Conservation (phyloP, 2,329 filamentous ascomycete genomes). For the Aspergillus tamarii region DNA sequence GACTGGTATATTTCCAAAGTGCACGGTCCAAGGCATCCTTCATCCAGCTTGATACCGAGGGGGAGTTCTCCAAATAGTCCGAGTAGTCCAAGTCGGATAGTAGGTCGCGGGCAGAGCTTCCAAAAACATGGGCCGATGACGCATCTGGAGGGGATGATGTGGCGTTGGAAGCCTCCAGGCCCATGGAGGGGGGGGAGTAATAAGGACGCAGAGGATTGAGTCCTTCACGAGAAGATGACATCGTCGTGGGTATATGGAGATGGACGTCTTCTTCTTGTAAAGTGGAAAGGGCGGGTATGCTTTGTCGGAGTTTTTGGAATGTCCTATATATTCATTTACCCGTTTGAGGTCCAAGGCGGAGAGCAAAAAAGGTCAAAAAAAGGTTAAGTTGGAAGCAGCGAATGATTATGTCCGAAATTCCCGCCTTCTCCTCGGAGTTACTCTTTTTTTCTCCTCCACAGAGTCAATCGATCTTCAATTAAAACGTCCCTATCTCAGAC, state of each 20-base stretch:
- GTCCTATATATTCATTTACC: not conserved
- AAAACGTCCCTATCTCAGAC: slow-evolving; percentile 5
- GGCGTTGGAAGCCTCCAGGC: slow-evolving; percentile 53
- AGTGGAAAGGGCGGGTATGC: not conserved
- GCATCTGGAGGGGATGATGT: slow-evolving; percentile 39
- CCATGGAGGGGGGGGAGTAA: slow-evolving; percentile 68
- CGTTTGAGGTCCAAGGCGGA: not conserved
- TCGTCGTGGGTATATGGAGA: slow-evolving; percentile 24
- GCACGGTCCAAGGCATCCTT: slow-evolving; percentile 81
- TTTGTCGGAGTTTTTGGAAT: slow-evolving; percentile 2
- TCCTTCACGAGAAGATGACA: slow-evolving; percentile 54
- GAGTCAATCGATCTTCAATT: not conserved
- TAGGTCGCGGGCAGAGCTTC: slow-evolving; percentile 75
- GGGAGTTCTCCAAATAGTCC: slow-evolving; percentile 79
- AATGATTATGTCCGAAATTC: slow-evolving; percentile 27
- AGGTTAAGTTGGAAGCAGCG: slow-evolving; percentile 2
- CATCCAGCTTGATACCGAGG: slow-evolving; percentile 72
- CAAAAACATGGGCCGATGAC: slow-evolving; percentile 55
- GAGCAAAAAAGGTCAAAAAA: slow-evolving; percentile 6
- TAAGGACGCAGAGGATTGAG: slow-evolving; percentile 64
- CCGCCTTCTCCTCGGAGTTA: slow-evolving; percentile 20
- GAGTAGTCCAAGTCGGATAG: slow-evolving; percentile 91
- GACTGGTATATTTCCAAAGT: slow-evolving; percentile 87
- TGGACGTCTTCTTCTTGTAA: not conserved
- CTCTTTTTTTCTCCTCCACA: slow-evolving; percentile 5